Conservation (phyloP, 768 basidiomycete genomes). For the Termitomyces sp. region DNA sequence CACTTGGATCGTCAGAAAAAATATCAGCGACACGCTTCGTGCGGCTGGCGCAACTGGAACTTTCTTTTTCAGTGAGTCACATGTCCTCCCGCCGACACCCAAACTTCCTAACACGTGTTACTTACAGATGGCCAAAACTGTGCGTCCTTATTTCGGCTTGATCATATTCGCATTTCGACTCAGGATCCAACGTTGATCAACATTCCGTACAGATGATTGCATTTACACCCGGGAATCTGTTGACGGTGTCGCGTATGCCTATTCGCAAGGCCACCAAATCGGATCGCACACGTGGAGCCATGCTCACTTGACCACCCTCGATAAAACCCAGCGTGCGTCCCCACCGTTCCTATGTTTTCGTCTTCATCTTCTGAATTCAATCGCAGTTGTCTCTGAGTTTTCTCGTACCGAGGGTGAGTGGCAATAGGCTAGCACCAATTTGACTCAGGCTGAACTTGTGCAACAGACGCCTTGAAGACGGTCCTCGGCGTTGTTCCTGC, state of each 20-base stretch:
- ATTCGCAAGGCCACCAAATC: constrained; percentile 41
- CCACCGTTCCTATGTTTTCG: neutral
- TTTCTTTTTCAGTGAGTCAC: neutral
- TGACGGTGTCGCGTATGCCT: constrained; percentile 33
- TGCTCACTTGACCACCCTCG: constrained; percentile 32
- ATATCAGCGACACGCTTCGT: constrained; percentile 26
- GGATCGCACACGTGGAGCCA: constrained; percentile 53
- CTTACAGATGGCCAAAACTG: constrained; percentile 18
- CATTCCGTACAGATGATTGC: constrained; percentile 31
- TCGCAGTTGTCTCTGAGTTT: constrained; percentile 32
- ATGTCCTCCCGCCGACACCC: neutral
- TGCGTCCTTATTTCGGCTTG: neutral
- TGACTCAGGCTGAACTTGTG: neutral
- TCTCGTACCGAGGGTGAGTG: constrained; percentile 30
- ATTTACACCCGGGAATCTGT: constrained; percentile 33
- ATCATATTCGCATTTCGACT: neutral
- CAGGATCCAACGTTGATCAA: neutral
- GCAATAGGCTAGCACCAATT: neutral
- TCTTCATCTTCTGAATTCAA: too few species aligned
- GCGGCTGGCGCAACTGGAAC: constrained; percentile 27
- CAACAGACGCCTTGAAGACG: constrained; percentile 34
- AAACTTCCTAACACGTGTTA: neutral
- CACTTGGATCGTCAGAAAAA: constrained; percentile 24
- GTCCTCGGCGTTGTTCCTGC: constrained; percentile 38
- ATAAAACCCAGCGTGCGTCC: constrained; percentile 2